A percentile compares a stretch with the other conserved stretches of the same genome.
Conservation (phyloP, 306 rosid genomes). For the Fragaria ananassa region DNA sequence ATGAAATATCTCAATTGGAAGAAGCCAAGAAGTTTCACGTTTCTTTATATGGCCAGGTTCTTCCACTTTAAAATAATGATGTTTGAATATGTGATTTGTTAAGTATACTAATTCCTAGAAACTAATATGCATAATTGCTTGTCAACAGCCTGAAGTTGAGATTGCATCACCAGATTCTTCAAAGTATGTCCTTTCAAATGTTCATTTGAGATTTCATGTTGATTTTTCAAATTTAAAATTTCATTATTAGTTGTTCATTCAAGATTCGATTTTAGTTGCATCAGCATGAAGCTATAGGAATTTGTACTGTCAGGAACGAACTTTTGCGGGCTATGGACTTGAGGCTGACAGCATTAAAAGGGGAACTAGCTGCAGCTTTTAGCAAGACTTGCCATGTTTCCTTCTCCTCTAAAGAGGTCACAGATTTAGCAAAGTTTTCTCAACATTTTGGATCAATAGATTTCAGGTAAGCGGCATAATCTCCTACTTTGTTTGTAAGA, state of each 20-base stretch:
- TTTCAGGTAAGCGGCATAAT: slow-evolving; percentile 56
- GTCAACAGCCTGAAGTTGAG: slow-evolving; percentile 58
- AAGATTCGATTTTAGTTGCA: slow-evolving; percentile 21
- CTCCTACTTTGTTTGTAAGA: background rate
- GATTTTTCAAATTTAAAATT: slow-evolving; percentile 14
- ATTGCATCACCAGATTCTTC: slow-evolving; percentile 60
- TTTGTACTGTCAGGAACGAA: slow-evolving; percentile 65
- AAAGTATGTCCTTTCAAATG: slow-evolving; percentile 63
- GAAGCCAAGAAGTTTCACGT: slow-evolving; percentile 77
- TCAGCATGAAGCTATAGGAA: slow-evolving; percentile 34
- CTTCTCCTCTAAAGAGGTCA: slow-evolving; percentile 48
- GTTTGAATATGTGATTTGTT: slow-evolving; percentile 16
- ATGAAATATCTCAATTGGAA: slow-evolving; percentile 87
- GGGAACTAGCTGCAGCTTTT: slow-evolving; percentile 50
- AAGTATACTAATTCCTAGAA: slow-evolving; percentile 19
- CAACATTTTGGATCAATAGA: slow-evolving; percentile 62
- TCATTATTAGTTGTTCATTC: slow-evolving; percentile 26
- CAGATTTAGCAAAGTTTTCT: slow-evolving; percentile 39
- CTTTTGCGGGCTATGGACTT: slow-evolving; percentile 87
- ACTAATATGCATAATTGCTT: slow-evolving; percentile 34
- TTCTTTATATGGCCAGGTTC: slow-evolving; percentile 81
- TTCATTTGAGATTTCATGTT: slow-evolving; percentile 16
- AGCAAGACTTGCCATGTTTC: slow-evolving; percentile 41
- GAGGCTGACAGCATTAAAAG: slow-evolving; percentile 69
- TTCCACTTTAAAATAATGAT: slow-evolving; percentile 20